phyloP scores from a whole-genome alignment of 139 green algal genomes.

The Coelastrella sp. region DNA sequence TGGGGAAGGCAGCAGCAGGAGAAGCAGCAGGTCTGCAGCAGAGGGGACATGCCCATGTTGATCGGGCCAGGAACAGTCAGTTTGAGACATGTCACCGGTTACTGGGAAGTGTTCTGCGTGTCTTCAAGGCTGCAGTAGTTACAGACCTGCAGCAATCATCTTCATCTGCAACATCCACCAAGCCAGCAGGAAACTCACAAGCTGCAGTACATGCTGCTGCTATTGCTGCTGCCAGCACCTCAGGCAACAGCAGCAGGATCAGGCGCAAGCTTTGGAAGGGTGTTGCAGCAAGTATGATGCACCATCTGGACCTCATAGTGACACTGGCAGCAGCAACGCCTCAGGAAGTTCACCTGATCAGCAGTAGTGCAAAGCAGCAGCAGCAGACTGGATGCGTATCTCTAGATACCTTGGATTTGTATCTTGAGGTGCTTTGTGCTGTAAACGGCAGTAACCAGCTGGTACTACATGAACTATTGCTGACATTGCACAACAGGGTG shows the following conservation, averaged over 20 bases:
- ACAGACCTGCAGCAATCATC: too few relatives aligned
- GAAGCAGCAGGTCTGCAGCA: background rate
- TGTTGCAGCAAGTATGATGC: background rate
- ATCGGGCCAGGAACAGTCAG: too few relatives aligned
- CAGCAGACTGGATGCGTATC: background rate
- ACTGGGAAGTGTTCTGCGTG: background rate
- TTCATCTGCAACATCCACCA: too few relatives aligned
- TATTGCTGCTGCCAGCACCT: background rate
- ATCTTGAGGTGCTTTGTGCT: background rate
- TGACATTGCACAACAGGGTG: conserved; percentile 6
- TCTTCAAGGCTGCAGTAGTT: too few relatives aligned
- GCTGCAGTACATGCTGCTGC: background rate
- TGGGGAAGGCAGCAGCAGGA: background rate
- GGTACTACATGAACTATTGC: conserved; percentile 28
- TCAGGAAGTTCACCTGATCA: background rate
- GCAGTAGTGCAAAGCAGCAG: background rate
- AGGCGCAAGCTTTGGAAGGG: background rate
- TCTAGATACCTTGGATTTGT: background rate
- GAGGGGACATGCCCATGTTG: too few relatives aligned
- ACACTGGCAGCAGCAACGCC: background rate
- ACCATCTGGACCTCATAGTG: conserved; percentile 8
- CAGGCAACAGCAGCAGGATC: background rate
- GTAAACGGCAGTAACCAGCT: background rate
- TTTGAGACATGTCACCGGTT: background rate
- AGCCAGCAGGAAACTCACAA: too few relatives aligned